Percentiles rank a stretch among this genome's conserved stretches.
Evolutionary conservation across 2,329 filamentous ascomycete genomes (phyloP).

Genomic region (Monosporascus ibericus): DNA sequence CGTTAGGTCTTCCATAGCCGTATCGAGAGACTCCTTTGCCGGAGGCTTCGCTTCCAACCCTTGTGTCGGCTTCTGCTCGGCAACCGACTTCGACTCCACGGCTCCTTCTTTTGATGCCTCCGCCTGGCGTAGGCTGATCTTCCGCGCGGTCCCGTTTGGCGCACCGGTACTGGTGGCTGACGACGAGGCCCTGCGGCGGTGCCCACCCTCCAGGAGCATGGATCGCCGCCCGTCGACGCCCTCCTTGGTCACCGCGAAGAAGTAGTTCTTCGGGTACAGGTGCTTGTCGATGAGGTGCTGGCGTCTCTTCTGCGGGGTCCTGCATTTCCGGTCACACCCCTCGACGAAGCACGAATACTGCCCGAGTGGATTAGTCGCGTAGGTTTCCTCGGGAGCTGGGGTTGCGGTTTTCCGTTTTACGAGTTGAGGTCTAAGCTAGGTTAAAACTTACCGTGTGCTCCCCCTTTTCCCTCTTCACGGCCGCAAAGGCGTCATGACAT

Average conservation of each 20-base stretch:
- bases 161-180: constrained; percentile 22
- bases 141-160: constrained; percentile 16
- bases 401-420: no score
- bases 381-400: background rate
- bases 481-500: constrained; percentile 76
- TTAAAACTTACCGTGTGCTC: constrained; percentile 68
- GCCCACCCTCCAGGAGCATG: constrained; percentile 59
- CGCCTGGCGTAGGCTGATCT: constrained; percentile 22
- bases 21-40: constrained; percentile 29
- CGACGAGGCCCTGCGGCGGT: constrained; percentile 44
- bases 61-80: constrained; percentile 4
- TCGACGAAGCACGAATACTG: constrained; percentile 88
- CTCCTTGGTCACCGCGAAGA: constrained; percentile 78
- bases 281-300: constrained; percentile 94
- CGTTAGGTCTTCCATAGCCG: constrained; percentile 57
- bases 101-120: constrained; percentile 9
- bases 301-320: constrained; percentile 74
- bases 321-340: constrained; percentile 78
- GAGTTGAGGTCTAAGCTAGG: no score
- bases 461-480: constrained; percentile 66
- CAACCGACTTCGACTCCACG: constrained; percentile 4
- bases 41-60: constrained; percentile 5
- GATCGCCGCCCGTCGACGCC: constrained; percentile 84
- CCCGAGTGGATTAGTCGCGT: constrained; percentile 6
- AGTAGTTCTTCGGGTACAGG: constrained; percentile 81